Conservation (phyloP, 139 green algal genomes). For the Desmodesmus armatus region DNA sequence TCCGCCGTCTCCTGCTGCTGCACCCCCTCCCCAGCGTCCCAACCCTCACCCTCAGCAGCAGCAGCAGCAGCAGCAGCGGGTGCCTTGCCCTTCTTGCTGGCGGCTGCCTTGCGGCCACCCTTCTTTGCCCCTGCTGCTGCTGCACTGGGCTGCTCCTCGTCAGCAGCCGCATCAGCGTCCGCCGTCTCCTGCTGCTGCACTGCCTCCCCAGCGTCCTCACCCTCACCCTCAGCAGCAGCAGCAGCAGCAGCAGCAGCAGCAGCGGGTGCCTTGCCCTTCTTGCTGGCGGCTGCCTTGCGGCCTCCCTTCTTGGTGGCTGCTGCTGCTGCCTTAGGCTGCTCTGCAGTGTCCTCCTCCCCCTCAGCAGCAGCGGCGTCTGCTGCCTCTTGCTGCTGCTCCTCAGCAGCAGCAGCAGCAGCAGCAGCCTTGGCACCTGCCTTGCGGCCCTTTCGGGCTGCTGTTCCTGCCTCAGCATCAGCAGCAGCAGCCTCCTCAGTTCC, state of each 20-base stretch:
- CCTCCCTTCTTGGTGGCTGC: background rate
- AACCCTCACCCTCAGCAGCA: background rate
- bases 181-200: background rate
- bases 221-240: background rate
- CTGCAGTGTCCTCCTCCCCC: background rate
- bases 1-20: background rate
- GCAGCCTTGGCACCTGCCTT: background rate
- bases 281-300: background rate
- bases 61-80: constrained; percentile 3
- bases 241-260: background rate
- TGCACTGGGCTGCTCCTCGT: background rate
- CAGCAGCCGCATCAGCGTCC: background rate
- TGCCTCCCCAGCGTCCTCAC: background rate
- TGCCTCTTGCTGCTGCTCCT: background rate
- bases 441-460: background rate
- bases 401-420: background rate
- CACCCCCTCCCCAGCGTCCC: background rate
- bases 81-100: background rate
- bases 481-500: constrained; percentile 12
- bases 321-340: background rate
- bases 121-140: background rate
- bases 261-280: background rate
- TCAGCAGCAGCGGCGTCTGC: background rate
- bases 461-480: background rate
- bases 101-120: too few relatives aligned